These are phyloP conservation scores for Apiospora pterosperma DNA, from an alignment of 2,329 filamentous ascomycete genomes.

Conservation along the genomic window DNA sequence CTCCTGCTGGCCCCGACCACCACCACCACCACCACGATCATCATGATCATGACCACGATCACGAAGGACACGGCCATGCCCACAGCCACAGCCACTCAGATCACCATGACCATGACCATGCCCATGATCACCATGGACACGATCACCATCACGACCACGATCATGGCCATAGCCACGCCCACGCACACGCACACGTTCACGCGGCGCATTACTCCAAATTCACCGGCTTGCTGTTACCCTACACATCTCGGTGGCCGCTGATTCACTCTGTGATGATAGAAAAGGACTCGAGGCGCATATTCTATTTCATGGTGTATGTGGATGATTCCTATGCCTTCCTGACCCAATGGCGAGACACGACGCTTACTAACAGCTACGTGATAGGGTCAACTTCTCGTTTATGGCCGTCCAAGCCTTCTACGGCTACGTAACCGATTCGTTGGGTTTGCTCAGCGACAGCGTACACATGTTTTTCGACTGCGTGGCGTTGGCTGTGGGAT, in stretches of 20 bases:
- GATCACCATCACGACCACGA: conserved; percentile 15
- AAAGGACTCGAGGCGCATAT: conserved; percentile 89
- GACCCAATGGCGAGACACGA: conserved; percentile 5
- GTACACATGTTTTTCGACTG: conserved; percentile 99
- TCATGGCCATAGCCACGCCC: conserved; percentile 16
- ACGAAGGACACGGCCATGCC: conserved; percentile 21
- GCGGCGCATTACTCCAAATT: conserved; percentile 59
- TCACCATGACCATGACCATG: conserved; percentile 23
- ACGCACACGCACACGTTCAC: conserved; percentile 15
- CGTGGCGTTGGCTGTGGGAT: conserved; percentile 82
- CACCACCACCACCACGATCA: conserved; percentile 23
- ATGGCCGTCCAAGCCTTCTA: conserved; percentile 96
- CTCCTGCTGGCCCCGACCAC: conserved; percentile 13
- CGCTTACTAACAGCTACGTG: not conserved
- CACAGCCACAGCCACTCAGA: conserved; percentile 14
- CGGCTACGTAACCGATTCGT: conserved; percentile 86
- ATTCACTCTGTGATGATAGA: conserved; percentile 83
- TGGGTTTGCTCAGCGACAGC: conserved; percentile 94
- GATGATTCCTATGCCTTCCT: not conserved
- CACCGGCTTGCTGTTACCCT: conserved; percentile 69
- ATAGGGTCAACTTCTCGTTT: conserved; percentile 85
- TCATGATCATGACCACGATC: conserved; percentile 16
- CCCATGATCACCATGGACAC: conserved; percentile 16
- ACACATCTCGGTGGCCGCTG: conserved; percentile 69
- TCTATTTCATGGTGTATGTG: conserved; percentile 89